A percentile compares a stretch with the other conserved stretches of the same genome.
Conservation (phyloP, 2,329 filamentous ascomycete genomes). For the Didymella arachidicola region DNA sequence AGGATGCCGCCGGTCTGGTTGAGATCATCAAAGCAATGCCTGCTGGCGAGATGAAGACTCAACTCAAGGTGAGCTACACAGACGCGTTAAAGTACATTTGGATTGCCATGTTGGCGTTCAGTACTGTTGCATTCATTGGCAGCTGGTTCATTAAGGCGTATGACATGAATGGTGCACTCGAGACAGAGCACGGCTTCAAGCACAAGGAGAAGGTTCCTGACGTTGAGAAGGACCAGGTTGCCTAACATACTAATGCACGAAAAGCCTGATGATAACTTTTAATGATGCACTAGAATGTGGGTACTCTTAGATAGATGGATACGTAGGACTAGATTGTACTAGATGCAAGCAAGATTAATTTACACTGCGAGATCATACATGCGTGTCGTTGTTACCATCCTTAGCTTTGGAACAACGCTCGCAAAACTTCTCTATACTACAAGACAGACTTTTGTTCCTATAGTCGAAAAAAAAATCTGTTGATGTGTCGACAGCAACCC, state of each 20-base stretch:
- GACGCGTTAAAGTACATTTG: conserved; percentile 64
- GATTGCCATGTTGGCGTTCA: conserved; percentile 64
- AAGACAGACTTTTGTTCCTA: too few relatives aligned
- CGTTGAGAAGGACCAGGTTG: conserved; percentile 25
- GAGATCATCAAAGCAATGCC: conserved; percentile 65
- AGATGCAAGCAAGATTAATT: not conserved
- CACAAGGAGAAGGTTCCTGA: conserved; percentile 46
- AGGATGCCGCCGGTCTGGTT: conserved; percentile 67
- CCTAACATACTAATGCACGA: not conserved
- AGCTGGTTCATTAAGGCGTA: conserved; percentile 61
- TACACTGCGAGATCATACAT: not conserved
- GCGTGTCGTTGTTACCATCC: not conserved
- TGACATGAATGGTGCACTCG: conserved; percentile 56
- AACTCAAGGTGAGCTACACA: conserved; percentile 58
- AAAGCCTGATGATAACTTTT: not conserved
- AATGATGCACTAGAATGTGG: not conserved
- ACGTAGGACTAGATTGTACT: not conserved
- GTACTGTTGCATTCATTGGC: conserved; percentile 59
- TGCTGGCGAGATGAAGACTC: conserved; percentile 55
- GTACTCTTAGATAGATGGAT: not conserved
- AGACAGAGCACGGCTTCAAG: conserved; percentile 59
- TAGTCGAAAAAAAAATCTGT: too few relatives aligned
- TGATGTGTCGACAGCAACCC: too few relatives aligned
- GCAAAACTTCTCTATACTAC: too few relatives aligned
- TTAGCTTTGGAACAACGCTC: too few relatives aligned